Conservation (phyloP, 768 basidiomycete species). For the Saitozyma podzolica region DNA sequence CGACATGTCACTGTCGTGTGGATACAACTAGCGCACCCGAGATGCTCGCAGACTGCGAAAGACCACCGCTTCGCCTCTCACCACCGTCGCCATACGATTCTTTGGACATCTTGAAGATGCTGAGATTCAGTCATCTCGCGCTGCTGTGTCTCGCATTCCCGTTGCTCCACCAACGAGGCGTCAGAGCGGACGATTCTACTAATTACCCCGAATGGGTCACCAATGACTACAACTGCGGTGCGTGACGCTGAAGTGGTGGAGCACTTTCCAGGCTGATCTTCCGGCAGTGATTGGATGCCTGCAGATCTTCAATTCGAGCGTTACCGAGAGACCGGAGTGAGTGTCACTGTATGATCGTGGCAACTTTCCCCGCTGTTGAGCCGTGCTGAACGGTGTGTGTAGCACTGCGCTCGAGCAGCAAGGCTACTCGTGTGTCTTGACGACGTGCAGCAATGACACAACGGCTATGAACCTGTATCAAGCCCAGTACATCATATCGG, state of each 20-base stretch:
- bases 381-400: neutral
- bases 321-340: conserved; percentile 13
- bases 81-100: neutral
- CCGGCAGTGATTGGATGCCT: conserved; percentile 18
- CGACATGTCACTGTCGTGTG: too few species aligned
- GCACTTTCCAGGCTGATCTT: neutral
- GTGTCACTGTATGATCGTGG: neutral
- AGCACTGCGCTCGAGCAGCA: conserved; percentile 10
- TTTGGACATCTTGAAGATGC: neutral
- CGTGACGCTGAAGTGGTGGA: neutral
- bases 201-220: conserved; percentile 29
- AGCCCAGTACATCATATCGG: conserved; percentile 28
- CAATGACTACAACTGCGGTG: conserved; percentile 33
- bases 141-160: neutral
- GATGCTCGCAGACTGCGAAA: neutral
- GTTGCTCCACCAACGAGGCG: neutral
- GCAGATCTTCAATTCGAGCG: conserved; percentile 16
- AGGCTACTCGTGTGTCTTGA: conserved; percentile 11
- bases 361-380: neutral
- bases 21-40: neutral
- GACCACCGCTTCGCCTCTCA: too few species aligned
- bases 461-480: conserved; percentile 24
- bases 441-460: conserved; percentile 9
- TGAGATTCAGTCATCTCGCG: neutral
- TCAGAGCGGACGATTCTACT: conserved; percentile 1